Conservation (phyloP, 179 eudicot species). For the Amaranthus tricolor region DNA sequence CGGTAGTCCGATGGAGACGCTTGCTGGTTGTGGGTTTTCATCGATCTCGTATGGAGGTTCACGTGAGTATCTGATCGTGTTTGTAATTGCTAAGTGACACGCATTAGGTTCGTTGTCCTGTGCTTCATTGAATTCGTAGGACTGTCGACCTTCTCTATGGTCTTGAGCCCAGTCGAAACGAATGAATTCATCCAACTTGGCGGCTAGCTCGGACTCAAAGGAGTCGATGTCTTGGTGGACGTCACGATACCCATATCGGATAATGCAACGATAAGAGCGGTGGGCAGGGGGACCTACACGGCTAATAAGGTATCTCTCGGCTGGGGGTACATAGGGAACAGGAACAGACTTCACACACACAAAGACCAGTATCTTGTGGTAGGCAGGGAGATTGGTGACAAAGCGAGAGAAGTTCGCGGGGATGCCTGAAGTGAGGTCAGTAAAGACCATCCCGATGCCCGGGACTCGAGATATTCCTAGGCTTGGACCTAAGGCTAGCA, state of each 20-base stretch:
- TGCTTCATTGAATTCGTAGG: slow-evolving; percentile 30
- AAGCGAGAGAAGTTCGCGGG: slow-evolving; percentile 93
- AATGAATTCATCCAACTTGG: slow-evolving; percentile 65
- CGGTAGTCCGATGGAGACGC: slow-evolving; percentile 63
- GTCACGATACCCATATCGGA: slow-evolving; percentile 90
- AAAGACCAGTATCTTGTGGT: slow-evolving; percentile 70
- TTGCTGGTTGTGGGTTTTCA: slow-evolving; percentile 53
- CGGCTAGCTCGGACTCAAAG: slow-evolving; percentile 74
- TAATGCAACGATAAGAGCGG: slow-evolving; percentile 83
- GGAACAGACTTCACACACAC: slow-evolving; percentile 90
- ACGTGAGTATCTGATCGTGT: slow-evolving; percentile 42
- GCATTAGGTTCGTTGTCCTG: slow-evolving; percentile 36
- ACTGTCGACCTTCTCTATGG: slow-evolving; percentile 19
- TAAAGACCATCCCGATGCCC: slow-evolving; percentile 83
- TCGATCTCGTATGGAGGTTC: slow-evolving; percentile 53
- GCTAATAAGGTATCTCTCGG: slow-evolving; percentile 75
- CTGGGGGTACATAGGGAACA: slow-evolving; percentile 78
- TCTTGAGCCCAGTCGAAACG: slow-evolving; percentile 55
- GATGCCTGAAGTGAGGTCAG: slow-evolving; percentile 82
- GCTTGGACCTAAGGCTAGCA: slow-evolving; percentile 76
- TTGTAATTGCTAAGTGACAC: slow-evolving; percentile 55
- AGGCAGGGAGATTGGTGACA: slow-evolving; percentile 91
- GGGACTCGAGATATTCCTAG: slow-evolving; percentile 87
- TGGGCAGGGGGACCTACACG: slow-evolving; percentile 82
- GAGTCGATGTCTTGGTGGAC: slow-evolving; percentile 92